phyloP scores from a whole-genome alignment of 2,329 filamentous ascomycete genomes.

The Penicillium sp. region DNA sequence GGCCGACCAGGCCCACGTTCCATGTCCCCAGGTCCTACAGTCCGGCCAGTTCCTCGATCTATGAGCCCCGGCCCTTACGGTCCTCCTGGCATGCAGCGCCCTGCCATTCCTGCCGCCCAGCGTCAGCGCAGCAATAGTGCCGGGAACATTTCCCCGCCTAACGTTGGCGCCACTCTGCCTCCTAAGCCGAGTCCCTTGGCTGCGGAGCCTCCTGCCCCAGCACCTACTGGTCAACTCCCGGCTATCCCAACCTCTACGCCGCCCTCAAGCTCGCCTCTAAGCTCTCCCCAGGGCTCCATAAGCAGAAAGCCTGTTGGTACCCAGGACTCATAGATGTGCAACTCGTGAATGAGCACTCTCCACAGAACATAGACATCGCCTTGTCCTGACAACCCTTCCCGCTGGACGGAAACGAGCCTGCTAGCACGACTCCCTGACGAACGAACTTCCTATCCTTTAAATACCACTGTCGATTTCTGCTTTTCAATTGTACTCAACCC shows the following conservation, averaged over 20 bases:
- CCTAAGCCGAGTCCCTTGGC: slow-evolving; percentile 35
- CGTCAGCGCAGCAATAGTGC: slow-evolving; percentile 51
- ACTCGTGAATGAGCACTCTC: slow-evolving; percentile 7
- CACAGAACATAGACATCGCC: slow-evolving; percentile 12
- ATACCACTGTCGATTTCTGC: slow-evolving; percentile 6
- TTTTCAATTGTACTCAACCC: neutral
- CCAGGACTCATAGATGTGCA: slow-evolving; percentile 38
- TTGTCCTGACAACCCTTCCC: slow-evolving; percentile 15
- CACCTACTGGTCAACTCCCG: slow-evolving; percentile 44
- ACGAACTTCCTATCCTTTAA: slow-evolving; percentile 12
- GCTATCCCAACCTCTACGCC: slow-evolving; percentile 49
- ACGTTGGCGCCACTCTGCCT: slow-evolving; percentile 20
- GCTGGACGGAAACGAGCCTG: slow-evolving; percentile 24
- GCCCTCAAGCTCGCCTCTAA: slow-evolving; percentile 21
- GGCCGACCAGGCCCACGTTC: slow-evolving; percentile 37
- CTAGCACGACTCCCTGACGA: slow-evolving; percentile 26
- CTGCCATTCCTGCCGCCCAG: slow-evolving; percentile 42
- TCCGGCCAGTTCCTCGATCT: slow-evolving; percentile 30
- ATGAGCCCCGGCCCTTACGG: slow-evolving; percentile 51
- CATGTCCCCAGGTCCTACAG: slow-evolving; percentile 39
- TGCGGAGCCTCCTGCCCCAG: slow-evolving; percentile 18
- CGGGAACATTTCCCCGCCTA: slow-evolving; percentile 34
- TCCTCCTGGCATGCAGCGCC: slow-evolving; percentile 44
- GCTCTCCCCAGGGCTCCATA: slow-evolving; percentile 44
- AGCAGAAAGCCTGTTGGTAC: slow-evolving; percentile 62